Conservation (phyloP, 768 basidiomycete genomes). For the Hirschioporus abietinus region DNA sequence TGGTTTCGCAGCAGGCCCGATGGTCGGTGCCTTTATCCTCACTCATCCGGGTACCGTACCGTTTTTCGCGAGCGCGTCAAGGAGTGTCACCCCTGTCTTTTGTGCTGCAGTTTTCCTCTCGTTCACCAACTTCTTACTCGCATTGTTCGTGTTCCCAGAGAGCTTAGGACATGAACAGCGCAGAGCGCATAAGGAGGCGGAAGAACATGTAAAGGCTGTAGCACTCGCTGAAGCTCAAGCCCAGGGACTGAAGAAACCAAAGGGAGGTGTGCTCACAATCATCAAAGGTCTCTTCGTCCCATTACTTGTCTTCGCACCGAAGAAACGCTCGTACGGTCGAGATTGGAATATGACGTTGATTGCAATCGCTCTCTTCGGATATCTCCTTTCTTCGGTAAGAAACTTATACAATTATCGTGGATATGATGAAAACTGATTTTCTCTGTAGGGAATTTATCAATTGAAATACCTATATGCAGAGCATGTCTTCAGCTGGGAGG, state of each 20-base stretch:
- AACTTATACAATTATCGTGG: neutral
- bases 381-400: slow-evolving; percentile 61
- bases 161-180: slow-evolving; percentile 32
- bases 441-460: slow-evolving; percentile 55
- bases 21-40: slow-evolving; percentile 54
- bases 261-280: neutral
- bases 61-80: slow-evolving; percentile 31
- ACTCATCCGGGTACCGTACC: slow-evolving; percentile 33
- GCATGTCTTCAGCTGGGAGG: slow-evolving; percentile 64
- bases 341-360: slow-evolving; percentile 76
- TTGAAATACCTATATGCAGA: slow-evolving; percentile 77
- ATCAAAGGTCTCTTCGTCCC: slow-evolving; percentile 52
- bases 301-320: slow-evolving; percentile 64
- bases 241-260: slow-evolving; percentile 23
- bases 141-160: slow-evolving; percentile 49
- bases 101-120: slow-evolving; percentile 43
- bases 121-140: slow-evolving; percentile 50
- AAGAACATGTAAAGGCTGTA: slow-evolving; percentile 25
- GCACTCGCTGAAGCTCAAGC: slow-evolving; percentile 23
- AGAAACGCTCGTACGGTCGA: slow-evolving; percentile 34
- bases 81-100: slow-evolving; percentile 46
- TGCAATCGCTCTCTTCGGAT: slow-evolving; percentile 56
- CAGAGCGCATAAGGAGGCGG: slow-evolving; percentile 19
- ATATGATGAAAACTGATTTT: slow-evolving; percentile 7
- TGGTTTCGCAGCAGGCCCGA: slow-evolving; percentile 76